phyloP scores from a whole-genome alignment of 148 eudicot species.

The Oxyria digyna region DNA sequence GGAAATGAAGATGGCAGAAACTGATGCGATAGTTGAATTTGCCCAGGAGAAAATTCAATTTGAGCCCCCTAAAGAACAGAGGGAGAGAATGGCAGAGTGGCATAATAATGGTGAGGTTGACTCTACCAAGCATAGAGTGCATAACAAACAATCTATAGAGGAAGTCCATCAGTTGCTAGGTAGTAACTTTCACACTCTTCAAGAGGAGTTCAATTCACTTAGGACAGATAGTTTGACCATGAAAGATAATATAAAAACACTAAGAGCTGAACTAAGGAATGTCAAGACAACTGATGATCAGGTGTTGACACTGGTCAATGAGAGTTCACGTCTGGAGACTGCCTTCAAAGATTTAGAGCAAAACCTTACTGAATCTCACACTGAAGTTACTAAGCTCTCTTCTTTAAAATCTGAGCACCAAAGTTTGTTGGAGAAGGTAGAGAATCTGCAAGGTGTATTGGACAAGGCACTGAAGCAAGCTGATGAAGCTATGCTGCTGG shows the following conservation, averaged over 20 bases:
- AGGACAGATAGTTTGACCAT: constrained; percentile 56
- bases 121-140: constrained; percentile 14
- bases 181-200: constrained; percentile 20
- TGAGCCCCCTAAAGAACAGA: constrained; percentile 58
- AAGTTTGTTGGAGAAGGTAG: constrained; percentile 58
- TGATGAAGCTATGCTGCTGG: constrained; percentile 61
- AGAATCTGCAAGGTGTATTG: constrained; percentile 46
- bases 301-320: constrained; percentile 46
- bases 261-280: constrained; percentile 48
- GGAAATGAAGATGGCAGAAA: constrained; percentile 77
- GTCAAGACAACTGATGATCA: constrained; percentile 54
- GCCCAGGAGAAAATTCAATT: constrained; percentile 66
- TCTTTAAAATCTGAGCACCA: constrained; percentile 50
- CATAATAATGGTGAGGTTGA: constrained; percentile 28
- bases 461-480: constrained; percentile 79
- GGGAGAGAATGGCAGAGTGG: constrained; percentile 51
- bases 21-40: constrained; percentile 61
- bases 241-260: constrained; percentile 38
- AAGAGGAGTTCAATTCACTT: constrained; percentile 52
- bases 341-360: constrained; percentile 57
- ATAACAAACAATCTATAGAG: constrained; percentile 10
- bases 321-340: constrained; percentile 40
- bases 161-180: constrained; percentile 19
- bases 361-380: constrained; percentile 52
- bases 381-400: constrained; percentile 47